Percentiles rank a stretch among this genome's conserved stretches.
Conservation (phyloP, 2,329 filamentous ascomycete genomes). For the Ploettnerulaceae sp. region DNA sequence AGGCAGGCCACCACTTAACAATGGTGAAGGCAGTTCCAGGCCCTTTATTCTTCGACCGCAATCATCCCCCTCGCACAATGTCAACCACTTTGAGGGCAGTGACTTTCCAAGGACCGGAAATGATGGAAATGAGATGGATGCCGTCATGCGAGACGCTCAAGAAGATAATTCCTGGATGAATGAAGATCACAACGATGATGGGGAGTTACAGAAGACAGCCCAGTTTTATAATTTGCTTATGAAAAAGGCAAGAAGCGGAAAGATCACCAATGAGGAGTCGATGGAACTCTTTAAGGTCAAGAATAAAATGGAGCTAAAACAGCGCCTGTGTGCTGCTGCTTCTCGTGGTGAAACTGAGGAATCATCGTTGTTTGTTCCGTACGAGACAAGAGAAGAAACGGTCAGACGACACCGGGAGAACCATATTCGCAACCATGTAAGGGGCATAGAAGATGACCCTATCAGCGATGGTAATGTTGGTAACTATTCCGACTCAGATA, state of each 20-base stretch:
- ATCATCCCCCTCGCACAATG: neutral
- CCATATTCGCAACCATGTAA: neutral
- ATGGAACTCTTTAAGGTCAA: conserved; percentile 13
- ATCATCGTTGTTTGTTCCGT: neutral
- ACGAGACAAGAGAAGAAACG: neutral
- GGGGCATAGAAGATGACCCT: neutral
- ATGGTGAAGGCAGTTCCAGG: neutral
- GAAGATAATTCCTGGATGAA: conserved; percentile 24
- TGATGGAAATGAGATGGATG: too few relatives aligned
- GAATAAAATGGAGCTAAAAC: conserved; percentile 3
- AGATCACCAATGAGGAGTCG: conserved; percentile 6
- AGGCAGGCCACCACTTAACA: neutral
- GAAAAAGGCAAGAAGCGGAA: conserved; percentile 3
- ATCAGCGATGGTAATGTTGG: neutral
- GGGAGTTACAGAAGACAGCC: conserved; percentile 9
- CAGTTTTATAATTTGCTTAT: neutral
- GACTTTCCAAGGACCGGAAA: neutral
- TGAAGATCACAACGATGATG: conserved; percentile 10
- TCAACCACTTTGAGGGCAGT: neutral
- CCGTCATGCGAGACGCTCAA: too few relatives aligned
- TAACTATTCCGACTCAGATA: neutral
- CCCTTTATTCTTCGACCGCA: neutral
- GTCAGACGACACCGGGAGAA: neutral
- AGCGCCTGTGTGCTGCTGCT: conserved; percentile 5
- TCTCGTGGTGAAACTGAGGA: neutral